A percentile compares a stretch with the other conserved stretches of the same genome.
Conservation (phyloP, 306 rosid genomes). For the Mimosa pudica region DNA sequence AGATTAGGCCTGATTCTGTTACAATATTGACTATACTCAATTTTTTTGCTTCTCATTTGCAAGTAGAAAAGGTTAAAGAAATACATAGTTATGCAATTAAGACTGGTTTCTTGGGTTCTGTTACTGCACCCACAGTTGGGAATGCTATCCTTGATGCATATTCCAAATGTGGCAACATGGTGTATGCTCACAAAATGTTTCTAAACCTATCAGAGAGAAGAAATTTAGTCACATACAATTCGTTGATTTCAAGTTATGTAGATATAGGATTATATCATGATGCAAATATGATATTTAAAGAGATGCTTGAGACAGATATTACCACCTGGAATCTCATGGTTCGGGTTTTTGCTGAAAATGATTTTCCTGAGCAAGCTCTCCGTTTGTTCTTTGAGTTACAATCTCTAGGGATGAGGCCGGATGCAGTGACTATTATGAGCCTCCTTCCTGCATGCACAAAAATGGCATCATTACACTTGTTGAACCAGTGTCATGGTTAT, state of each 20-base stretch:
- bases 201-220: slow-evolving; percentile 54
- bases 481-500: slow-evolving; percentile 80
- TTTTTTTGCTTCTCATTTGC: slow-evolving; percentile 53
- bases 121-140: slow-evolving; percentile 56
- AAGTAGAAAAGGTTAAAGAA: slow-evolving; percentile 73
- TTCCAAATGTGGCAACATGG: slow-evolving; percentile 72
- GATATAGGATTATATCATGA: slow-evolving; percentile 58
- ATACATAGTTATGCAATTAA: slow-evolving; percentile 66
- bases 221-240: slow-evolving; percentile 68
- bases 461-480: slow-evolving; percentile 66
- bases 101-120: slow-evolving; percentile 50
- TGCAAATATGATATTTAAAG: slow-evolving; percentile 56
- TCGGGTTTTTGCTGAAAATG: slow-evolving; percentile 74
- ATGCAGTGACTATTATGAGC: slow-evolving; percentile 77
- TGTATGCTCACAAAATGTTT: slow-evolving; percentile 61
- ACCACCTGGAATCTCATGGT: slow-evolving; percentile 93
- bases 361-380: slow-evolving; percentile 63
- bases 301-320: slow-evolving; percentile 73
- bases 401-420: slow-evolving; percentile 76
- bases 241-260: slow-evolving; percentile 73
- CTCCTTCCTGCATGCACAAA: slow-evolving; percentile 71
- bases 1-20: slow-evolving; percentile 60
- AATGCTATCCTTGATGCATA: slow-evolving; percentile 91
- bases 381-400: slow-evolving; percentile 56
- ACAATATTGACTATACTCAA: slow-evolving; percentile 63